Conservation (phyloP, 192 early-diverging fungal species). For the Backusella circina region DNA sequence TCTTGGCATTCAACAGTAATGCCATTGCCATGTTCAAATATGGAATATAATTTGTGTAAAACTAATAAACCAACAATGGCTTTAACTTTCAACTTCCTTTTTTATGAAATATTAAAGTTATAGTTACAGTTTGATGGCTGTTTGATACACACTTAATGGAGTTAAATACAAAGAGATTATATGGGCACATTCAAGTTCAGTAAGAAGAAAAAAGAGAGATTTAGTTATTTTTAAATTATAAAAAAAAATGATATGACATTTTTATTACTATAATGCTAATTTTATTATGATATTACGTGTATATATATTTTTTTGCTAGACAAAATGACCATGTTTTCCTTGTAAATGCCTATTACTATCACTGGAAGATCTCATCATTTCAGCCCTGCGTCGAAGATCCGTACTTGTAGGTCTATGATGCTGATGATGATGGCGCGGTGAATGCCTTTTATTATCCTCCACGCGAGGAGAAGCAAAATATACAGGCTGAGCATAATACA, state of each 20-base stretch:
- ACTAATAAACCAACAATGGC: neutral
- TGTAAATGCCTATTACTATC: neutral
- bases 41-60: neutral
- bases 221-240: neutral
- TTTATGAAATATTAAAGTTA: neutral
- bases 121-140: neutral
- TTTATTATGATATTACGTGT: neutral
- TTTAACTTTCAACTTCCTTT: neutral
- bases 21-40: neutral
- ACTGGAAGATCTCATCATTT: neutral
- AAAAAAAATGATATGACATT: neutral
- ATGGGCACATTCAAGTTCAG: neutral
- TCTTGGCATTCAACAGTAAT: neutral
- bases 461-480: neutral
- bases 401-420: neutral
- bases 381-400: neutral
- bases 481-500: neutral
- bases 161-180: neutral
- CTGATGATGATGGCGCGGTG: neutral
- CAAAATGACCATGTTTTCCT: neutral
- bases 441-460: neutral
- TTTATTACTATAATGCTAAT: neutral
- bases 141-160: neutral
- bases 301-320: neutral
- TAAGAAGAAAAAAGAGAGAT: neutral